Evolutionary conservation across 2,329 filamentous ascomycete genomes (phyloP).

Genomic region (Pezicula rhizophila): DNA sequence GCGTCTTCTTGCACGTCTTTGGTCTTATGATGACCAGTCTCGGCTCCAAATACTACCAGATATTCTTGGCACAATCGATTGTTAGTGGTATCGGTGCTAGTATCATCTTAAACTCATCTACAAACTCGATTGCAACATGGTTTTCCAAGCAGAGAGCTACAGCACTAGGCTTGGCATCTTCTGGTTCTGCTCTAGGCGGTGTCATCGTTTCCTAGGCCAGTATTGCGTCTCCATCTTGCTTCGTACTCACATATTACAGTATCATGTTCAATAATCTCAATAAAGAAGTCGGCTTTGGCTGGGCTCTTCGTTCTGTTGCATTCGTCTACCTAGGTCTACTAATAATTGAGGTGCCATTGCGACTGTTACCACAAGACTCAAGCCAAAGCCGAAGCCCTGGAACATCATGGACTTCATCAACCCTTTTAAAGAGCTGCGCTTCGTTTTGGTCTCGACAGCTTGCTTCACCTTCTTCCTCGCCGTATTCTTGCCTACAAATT

Average conservation of each 20-base stretch:
- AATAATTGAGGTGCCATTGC: slow-evolving; percentile 29
- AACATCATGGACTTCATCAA: slow-evolving; percentile 27
- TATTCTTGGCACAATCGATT: slow-evolving; percentile 34
- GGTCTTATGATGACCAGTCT: slow-evolving; percentile 31
- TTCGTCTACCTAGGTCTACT: slow-evolving; percentile 39
- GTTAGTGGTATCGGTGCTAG: slow-evolving; percentile 30
- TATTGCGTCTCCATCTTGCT: too few relatives aligned
- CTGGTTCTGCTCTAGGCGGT: slow-evolving; percentile 41
- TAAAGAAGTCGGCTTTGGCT: slow-evolving; percentile 41
- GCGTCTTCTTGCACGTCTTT: slow-evolving; percentile 24
- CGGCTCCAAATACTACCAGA: slow-evolving; percentile 29
- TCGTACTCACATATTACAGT: too few relatives aligned
- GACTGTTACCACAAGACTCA: slow-evolving; percentile 24
- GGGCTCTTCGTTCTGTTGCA: slow-evolving; percentile 47
- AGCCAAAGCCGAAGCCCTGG: background rate
- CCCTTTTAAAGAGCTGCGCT: slow-evolving; percentile 24
- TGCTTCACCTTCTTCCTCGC: slow-evolving; percentile 37
- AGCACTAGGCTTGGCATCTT: slow-evolving; percentile 31
- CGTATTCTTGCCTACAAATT: slow-evolving; percentile 32
- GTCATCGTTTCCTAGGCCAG: slow-evolving; percentile 30
- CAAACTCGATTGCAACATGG: slow-evolving; percentile 21
- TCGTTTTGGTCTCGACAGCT: slow-evolving; percentile 29
- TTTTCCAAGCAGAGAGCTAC: slow-evolving; percentile 34
- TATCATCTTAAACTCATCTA: slow-evolving; percentile 31
- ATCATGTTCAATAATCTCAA: slow-evolving; percentile 47